Percentiles rank a stretch among this genome's conserved stretches.
phyloP scores from a whole-genome alignment of 2,329 filamentous ascomycete species.

The Fusarium fujikuroi region DNA sequence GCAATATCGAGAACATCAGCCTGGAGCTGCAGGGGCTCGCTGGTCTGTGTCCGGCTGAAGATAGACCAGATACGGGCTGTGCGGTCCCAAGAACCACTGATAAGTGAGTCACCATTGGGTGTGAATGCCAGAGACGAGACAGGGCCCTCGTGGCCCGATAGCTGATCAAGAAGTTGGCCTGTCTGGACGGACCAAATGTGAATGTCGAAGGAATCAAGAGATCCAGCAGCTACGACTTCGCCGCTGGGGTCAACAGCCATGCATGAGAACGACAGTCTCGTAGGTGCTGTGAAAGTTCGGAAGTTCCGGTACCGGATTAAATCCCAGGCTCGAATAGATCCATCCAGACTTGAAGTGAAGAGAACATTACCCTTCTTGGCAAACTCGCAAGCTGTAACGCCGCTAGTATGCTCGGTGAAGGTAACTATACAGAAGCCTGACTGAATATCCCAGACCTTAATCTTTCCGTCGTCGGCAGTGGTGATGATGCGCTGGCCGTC shows the following conservation, averaged over 20 bases:
- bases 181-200: conserved; percentile 99
- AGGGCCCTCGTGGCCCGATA: conserved; percentile 93
- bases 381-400: conserved; percentile 94
- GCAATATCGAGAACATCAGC: conserved; percentile 89
- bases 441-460: conserved; percentile 97
- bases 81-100: conserved; percentile 96
- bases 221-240: conserved; percentile 95
- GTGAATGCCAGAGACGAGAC: conserved; percentile 90
- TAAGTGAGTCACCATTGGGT: conserved; percentile 82
- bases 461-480: conserved; percentile 94
- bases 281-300: conserved; percentile 94
- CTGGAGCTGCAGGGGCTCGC: conserved; percentile 91
- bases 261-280: conserved; percentile 89
- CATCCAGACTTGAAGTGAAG: conserved; percentile 94
- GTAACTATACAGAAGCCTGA: conserved; percentile 98
- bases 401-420: conserved; percentile 95
- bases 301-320: conserved; percentile 96
- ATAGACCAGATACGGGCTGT: conserved; percentile 97
- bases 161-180: conserved; percentile 89
- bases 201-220: conserved; percentile 94
- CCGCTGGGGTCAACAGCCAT: conserved; percentile 97
- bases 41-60: conserved; percentile 92
- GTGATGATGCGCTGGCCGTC: conserved; percentile 95
- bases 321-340: conserved; percentile 95
- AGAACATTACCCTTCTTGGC: conserved; percentile 94